phyloP scores from a whole-genome alignment of 768 basidiomycete genomes.

The Podaxis sp. region DNA sequence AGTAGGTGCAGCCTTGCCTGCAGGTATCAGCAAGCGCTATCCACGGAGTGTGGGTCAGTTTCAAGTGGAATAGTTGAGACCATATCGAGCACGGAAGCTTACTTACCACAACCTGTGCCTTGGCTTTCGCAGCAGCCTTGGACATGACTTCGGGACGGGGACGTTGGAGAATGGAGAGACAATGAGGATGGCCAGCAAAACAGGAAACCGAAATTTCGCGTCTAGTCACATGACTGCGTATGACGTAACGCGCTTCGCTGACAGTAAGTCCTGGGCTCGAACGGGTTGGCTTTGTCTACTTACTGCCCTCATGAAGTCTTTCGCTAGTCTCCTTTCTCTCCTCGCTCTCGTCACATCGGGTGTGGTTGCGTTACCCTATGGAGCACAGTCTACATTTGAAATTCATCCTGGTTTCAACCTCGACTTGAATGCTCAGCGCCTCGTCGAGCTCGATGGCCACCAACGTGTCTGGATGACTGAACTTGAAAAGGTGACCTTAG shows the following conservation, averaged over 20 bases:
- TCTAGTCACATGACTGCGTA: slow-evolving; percentile 15
- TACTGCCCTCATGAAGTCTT: slow-evolving; percentile 46
- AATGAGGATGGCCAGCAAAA: neutral
- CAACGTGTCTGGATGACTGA: slow-evolving; percentile 83
- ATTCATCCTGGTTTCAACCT: slow-evolving; percentile 62
- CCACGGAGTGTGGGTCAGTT: slow-evolving; percentile 17
- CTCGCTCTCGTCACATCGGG: slow-evolving; percentile 42
- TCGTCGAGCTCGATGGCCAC: slow-evolving; percentile 74
- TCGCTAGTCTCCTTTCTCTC: slow-evolving; percentile 42
- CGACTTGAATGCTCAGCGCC: slow-evolving; percentile 68
- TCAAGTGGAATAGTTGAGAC: slow-evolving; percentile 6
- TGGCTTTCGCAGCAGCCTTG: slow-evolving; percentile 58
- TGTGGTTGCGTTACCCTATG: slow-evolving; percentile 29
- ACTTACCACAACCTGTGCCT: slow-evolving; percentile 77
- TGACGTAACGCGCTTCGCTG: slow-evolving; percentile 7
- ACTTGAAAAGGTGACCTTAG: slow-evolving; percentile 72
- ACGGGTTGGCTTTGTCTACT: neutral
- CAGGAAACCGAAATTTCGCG: slow-evolving; percentile 3
- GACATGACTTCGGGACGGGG: slow-evolving; percentile 50
- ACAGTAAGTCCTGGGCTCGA: neutral
- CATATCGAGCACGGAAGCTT: neutral
- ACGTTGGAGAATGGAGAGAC: neutral
- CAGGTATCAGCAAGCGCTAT: slow-evolving; percentile 83
- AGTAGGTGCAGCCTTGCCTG: slow-evolving; percentile 93
- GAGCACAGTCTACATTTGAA: slow-evolving; percentile 35